phyloP scores from a whole-genome alignment of 192 early-diverging fungal genomes.

The Coemansia sp. region DNA sequence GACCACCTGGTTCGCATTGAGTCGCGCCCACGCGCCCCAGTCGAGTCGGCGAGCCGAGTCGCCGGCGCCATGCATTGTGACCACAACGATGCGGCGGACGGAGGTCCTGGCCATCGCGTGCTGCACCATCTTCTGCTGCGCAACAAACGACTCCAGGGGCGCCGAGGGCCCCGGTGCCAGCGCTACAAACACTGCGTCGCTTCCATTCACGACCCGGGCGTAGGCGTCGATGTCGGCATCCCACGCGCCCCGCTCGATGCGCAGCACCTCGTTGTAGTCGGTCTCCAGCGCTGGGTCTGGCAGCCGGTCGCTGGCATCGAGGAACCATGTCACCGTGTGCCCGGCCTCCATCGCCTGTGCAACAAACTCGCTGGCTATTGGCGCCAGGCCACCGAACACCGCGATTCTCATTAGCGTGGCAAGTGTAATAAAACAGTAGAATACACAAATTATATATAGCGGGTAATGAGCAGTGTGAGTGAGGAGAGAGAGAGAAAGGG shows the following conservation, averaged over 20 bases:
- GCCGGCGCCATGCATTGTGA: conserved; percentile 40
- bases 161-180: conserved; percentile 21
- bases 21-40: conserved; percentile 29
- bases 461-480: too few relatives aligned
- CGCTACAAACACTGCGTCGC: conserved; percentile 35
- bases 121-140: conserved; percentile 27
- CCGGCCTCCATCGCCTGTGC: conserved; percentile 24
- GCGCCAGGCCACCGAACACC: conserved; percentile 39
- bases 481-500: too few relatives aligned
- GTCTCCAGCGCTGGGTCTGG: conserved; percentile 21
- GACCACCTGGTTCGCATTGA: conserved; percentile 32
- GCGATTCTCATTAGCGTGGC: conserved; percentile 27
- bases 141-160: conserved; percentile 5
- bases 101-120: conserved; percentile 25
- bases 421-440: background rate
- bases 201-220: conserved; percentile 13
- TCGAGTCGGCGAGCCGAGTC: conserved; percentile 28
- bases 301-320: conserved; percentile 21
- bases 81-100: conserved; percentile 22
- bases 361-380: conserved; percentile 29
- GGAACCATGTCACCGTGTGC: conserved; percentile 33
- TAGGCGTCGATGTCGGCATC: conserved; percentile 19
- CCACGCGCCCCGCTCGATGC: conserved; percentile 25
- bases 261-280: conserved; percentile 20
- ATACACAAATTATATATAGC: background rate